phyloP scores from a whole-genome alignment of 2,329 filamentous ascomycete species.

The Ambrosiella xylebori region DNA sequence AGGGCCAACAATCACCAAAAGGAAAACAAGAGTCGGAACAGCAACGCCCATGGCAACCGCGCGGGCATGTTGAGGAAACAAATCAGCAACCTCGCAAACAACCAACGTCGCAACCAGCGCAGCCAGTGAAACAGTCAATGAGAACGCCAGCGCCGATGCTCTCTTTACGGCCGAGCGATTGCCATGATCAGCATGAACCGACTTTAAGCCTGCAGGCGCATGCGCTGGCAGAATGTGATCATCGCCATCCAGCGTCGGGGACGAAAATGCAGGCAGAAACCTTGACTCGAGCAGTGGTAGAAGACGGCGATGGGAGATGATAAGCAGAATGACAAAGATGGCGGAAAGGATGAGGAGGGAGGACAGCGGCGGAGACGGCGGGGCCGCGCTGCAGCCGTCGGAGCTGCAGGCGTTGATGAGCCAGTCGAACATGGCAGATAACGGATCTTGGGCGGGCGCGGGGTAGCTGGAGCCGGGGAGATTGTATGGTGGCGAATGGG shows the following conservation, averaged over 20 bases:
- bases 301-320: slow-evolving; percentile 46
- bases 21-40: slow-evolving; percentile 50
- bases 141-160: slow-evolving; percentile 49
- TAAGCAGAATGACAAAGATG: slow-evolving; percentile 38
- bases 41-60: slow-evolving; percentile 51
- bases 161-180: slow-evolving; percentile 33
- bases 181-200: slow-evolving; percentile 41
- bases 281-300: slow-evolving; percentile 50
- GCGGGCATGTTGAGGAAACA: slow-evolving; percentile 50
- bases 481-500: background rate
- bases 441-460: background rate
- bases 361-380: slow-evolving; percentile 29
- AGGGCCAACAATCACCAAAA: slow-evolving; percentile 60
- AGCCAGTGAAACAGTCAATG: slow-evolving; percentile 58
- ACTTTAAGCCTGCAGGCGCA: slow-evolving; percentile 40
- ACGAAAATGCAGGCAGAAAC: slow-evolving; percentile 23
- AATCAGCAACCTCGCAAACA: slow-evolving; percentile 66
- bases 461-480: background rate
- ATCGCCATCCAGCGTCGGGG: slow-evolving; percentile 38
- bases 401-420: slow-evolving; percentile 34
- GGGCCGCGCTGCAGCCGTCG: slow-evolving; percentile 36
- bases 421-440: slow-evolving; percentile 19
- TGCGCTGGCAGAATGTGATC: slow-evolving; percentile 45
- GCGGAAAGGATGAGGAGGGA: slow-evolving; percentile 54
- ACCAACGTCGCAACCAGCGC: slow-evolving; percentile 66